A percentile compares a stretch with the other conserved stretches of the same genome.
Evolutionary conservation across 495 filamentous ascomycete genomes (phyloP).

Genomic region (Terfezia boudieri): DNA sequence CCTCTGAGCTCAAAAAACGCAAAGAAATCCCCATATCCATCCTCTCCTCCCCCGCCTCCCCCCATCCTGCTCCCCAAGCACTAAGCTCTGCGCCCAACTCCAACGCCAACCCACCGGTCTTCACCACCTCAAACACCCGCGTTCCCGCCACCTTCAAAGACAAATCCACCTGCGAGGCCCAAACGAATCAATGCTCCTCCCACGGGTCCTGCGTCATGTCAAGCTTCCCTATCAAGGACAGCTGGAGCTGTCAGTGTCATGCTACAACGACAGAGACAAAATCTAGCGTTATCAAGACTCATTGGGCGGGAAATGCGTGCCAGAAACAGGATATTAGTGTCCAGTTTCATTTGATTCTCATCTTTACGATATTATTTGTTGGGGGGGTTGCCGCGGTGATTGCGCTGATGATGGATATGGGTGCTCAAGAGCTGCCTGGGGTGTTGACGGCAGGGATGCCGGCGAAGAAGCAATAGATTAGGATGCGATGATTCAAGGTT

Average conservation of each 20-base stretch:
- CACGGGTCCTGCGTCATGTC: constrained; percentile 45
- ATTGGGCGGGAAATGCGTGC: constrained; percentile 70
- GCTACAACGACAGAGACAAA: constrained; percentile 23
- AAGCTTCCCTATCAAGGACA: constrained; percentile 23
- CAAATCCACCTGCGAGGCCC: constrained; percentile 33
- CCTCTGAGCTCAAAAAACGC: not conserved
- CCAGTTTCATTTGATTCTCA: constrained; percentile 46
- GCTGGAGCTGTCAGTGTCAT: constrained; percentile 57
- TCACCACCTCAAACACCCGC: not conserved
- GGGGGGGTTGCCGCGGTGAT: constrained; percentile 42
- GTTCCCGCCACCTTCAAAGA: constrained; percentile 40
- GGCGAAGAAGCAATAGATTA: constrained; percentile 23
- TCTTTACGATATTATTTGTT: constrained; percentile 34
- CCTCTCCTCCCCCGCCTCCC: not conserved
- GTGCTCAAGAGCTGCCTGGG: constrained; percentile 55
- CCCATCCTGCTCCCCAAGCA: constrained; percentile 8
- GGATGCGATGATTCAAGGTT: too few species aligned
- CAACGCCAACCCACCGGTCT: not conserved
- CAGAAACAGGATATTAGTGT: constrained; percentile 79
- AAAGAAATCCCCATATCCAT: not conserved
- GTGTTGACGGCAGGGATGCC: constrained; percentile 71
- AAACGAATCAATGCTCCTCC: constrained; percentile 50
- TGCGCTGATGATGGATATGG: constrained; percentile 54
- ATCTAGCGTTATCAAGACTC: constrained; percentile 24
- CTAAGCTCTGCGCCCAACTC: not conserved